A percentile compares a stretch with the other conserved stretches of the same genome.
phyloP scores from a whole-genome alignment of 345 rosid species.

The Sisymbrium altissimum region DNA sequence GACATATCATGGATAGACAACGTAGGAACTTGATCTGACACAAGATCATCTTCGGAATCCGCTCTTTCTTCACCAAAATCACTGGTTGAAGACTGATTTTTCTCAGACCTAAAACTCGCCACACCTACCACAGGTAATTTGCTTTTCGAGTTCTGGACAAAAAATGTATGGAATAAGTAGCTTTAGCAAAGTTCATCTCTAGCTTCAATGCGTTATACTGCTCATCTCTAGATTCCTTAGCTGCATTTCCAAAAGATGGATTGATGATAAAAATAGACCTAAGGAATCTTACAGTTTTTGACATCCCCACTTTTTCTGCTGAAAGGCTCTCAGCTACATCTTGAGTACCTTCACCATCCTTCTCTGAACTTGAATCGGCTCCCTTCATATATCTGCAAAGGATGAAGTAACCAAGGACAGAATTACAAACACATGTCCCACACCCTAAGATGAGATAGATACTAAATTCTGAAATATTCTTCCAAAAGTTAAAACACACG shows the following conservation, averaged over 20 bases:
- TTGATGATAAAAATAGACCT: neutral
- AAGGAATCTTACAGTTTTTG: constrained; percentile 46
- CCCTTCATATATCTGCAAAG: constrained; percentile 52
- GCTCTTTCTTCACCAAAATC: constrained; percentile 44
- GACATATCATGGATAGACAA: constrained; percentile 58
- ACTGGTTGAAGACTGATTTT: constrained; percentile 40
- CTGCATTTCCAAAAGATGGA: neutral
- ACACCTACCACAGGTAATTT: constrained; percentile 19
- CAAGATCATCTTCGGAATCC: constrained; percentile 53
- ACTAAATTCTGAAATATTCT: neutral
- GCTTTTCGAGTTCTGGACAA: constrained; percentile 31
- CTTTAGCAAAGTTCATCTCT: constrained; percentile 19
- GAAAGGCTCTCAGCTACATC: constrained; percentile 46
- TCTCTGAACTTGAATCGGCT: constrained; percentile 44
- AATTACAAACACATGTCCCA: constrained; percentile 7
- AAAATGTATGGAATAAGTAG: constrained; percentile 10
- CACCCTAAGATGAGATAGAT: neutral
- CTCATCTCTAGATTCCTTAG: constrained; percentile 2
- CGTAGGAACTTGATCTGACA: constrained; percentile 56
- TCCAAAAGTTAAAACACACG: neutral
- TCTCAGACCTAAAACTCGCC: constrained; percentile 36
- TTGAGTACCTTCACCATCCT: constrained; percentile 51
- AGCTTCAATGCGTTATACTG: neutral
- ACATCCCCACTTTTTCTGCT: constrained; percentile 43
- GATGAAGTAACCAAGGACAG: constrained; percentile 10